Conservation (phyloP, 306 rosid species). For the Ormosia semicastrata region DNA sequence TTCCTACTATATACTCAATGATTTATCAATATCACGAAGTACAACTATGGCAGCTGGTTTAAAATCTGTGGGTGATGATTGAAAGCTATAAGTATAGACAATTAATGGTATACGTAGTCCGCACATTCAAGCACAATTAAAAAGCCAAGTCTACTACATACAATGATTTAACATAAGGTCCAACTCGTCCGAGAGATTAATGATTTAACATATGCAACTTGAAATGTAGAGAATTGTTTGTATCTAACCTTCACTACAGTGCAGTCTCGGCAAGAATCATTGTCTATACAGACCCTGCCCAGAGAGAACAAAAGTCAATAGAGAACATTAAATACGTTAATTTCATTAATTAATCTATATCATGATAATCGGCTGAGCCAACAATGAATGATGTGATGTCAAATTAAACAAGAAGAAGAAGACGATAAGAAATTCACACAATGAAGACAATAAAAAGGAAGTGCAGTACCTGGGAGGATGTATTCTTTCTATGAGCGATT, state of each 20-base stretch:
- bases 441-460: neutral
- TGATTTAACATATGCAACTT: slow-evolving; percentile 8
- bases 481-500: slow-evolving; percentile 78
- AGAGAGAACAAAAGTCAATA: neutral
- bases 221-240: neutral
- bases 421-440: neutral
- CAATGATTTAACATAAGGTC: neutral
- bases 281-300: slow-evolving; percentile 84
- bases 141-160: neutral
- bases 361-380: neutral
- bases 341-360: neutral
- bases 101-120: neutral
- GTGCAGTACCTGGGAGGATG: slow-evolving; percentile 73
- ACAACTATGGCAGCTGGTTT: neutral
- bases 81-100: neutral
- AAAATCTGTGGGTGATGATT: neutral
- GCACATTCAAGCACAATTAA: neutral
- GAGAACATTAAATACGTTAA: neutral
- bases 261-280: slow-evolving; percentile 67
- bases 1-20: neutral
- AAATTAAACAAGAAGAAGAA: neutral
- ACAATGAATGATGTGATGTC: neutral
- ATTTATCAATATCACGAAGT: neutral
- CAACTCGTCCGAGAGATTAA: neutral
- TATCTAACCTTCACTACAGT: slow-evolving; percentile 78